Percentiles rank a stretch among this genome's conserved stretches.
phyloP scores from a whole-genome alignment of 2,329 filamentous ascomycete genomes.

The Hypoxylon sp. region DNA sequence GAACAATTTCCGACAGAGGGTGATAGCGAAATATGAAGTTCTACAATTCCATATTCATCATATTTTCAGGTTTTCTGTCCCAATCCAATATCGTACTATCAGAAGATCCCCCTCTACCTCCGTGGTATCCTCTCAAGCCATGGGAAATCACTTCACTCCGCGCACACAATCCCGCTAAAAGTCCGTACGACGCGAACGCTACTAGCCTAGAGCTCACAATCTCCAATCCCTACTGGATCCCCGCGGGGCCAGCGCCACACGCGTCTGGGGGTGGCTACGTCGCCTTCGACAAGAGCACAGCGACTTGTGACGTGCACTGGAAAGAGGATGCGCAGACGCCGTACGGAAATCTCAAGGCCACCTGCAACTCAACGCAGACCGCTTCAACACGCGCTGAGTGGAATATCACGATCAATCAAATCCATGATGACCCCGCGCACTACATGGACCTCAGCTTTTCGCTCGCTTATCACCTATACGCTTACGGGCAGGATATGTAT shows the following conservation, averaged over 20 bases:
- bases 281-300: constrained; percentile 42
- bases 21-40: constrained; percentile 19
- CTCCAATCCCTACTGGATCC: constrained; percentile 37
- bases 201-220: constrained; percentile 43
- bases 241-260: constrained; percentile 46
- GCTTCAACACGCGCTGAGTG: constrained; percentile 36
- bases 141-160: constrained; percentile 44
- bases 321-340: constrained; percentile 39
- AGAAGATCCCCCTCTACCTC: constrained; percentile 40
- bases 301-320: constrained; percentile 45
- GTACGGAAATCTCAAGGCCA: constrained; percentile 42
- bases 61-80: constrained; percentile 7
- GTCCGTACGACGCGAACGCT: constrained; percentile 44
- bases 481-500: constrained; percentile 39
- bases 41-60: background rate
- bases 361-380: constrained; percentile 28
- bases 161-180: constrained; percentile 35
- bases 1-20: background rate
- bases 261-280: constrained; percentile 48
- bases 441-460: constrained; percentile 42
- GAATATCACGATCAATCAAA: constrained; percentile 44
- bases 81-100: constrained; percentile 19
- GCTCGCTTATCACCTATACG: constrained; percentile 35
- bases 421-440: constrained; percentile 40
- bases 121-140: constrained; percentile 48